Base-by-base conservation (phyloP, 2,329 filamentous ascomycete genomes). In the Orbilia blumenaviensis region DNA sequence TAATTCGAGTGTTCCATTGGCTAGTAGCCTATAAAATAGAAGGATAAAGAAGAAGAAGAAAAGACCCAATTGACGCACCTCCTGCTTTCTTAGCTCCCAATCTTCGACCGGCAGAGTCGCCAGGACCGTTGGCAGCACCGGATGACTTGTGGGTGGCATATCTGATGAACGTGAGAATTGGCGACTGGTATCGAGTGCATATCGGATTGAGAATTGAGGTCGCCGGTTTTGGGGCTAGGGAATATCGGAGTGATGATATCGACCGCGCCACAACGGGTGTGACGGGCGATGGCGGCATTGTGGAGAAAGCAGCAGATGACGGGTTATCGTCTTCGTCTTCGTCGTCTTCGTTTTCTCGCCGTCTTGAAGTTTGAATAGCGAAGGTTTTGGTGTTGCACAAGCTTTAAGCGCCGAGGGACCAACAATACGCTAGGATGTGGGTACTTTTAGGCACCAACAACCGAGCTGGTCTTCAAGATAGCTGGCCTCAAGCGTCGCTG, bases 81-180 rank as follows among this genome's bases (percentile, higher is more conserved):
- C 92, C 93, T 16, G 91, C 90, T 84, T 94, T 93, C 87, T 99
- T 99, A 3, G 94, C 94, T 79, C 95, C 95, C 79, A 99, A 85
- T 83, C 97, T 93, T 85, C 97, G 97, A 80, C 90, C 90, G 0
- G 90, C 86, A 2, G 89, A 89, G 80, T 91, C 87, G 81, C 90
- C 90, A 27, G 89, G 88, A 78, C 88, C 88, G 81, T 91, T 96
- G 83, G 89, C 89, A 75, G 88, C 85, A 80, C 89, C 88, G 84
- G 90, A 88, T 25, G 88, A 84, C 79, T 88, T 87, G 85, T 91
- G 89, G 14, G 88, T 87, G 78, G 89, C 89, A 81, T 89, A 84
- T 82, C 89, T 85, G 78, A 87, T 82, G 80, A 86, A 85, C 44
- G 83, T 84, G 79, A 86, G 82, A 48, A 74, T 62, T 27, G 64